Evolutionary conservation across 371 early-diverging fungal genomes (phyloP), one percentile per base, ranked within the genome.

Genomic region (Mucor plumbeus): DNA sequence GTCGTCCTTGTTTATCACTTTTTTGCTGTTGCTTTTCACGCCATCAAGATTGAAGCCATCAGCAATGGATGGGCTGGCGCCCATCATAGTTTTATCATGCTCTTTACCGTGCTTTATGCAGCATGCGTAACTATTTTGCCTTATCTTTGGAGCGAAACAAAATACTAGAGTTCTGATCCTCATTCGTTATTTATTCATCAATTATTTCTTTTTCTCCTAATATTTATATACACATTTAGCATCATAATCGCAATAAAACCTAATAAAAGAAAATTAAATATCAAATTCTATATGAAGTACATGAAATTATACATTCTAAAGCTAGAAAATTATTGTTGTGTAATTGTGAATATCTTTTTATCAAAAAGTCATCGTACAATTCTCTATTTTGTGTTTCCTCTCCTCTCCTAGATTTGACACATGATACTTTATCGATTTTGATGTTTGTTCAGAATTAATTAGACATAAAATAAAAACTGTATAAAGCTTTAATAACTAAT

Each of bases 1-100:
- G 33, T 85, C 36, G 74, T 91, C 5, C 81, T 96, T 15, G 61
- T 94, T 0, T 82, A 81, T 70, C 95, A 95, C 75, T 96, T 96
- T 71, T 95, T 93, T 78, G 81, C 85, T 13, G 95, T 95, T 10
- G 96, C 95, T 0, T 65, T 93, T 14, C 86, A 93, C 61, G 87
- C 87, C 7, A 83, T 89, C n/a, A 71, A 75, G 44, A 56, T 85
- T 36, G 56, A 56, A 36, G 36, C 56, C 19, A 17, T 35, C 2
- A 36, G 17, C 17, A 56, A 56, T 56, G 35, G 56, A 56, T 56
- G 56, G 56, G 56, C 56, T 3, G 56, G 34, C 17, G 53, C 53
- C 9, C 56, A 56, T 15, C 34, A 34, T 2, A 56, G 35, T 7
- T 33, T 36, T 15, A 17, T 36, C 36, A 56, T 56, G 56, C n/a